Percentiles rank a stretch among this genome's conserved stretches.
Evolutionary conservation across 2,329 filamentous ascomycete species (phyloP).

Genomic region (Xylaria sp.): DNA sequence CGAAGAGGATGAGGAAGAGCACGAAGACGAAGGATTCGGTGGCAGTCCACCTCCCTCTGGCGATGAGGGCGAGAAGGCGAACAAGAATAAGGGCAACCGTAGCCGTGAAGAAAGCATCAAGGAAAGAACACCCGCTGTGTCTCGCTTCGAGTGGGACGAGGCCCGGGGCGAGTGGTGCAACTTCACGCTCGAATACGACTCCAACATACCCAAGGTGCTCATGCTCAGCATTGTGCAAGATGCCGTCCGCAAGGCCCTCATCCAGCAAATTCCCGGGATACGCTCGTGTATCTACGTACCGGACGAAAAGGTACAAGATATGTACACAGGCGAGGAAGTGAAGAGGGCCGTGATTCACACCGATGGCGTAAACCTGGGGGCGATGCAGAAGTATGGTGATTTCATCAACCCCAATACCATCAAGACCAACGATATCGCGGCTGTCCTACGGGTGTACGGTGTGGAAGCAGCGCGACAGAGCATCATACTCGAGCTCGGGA

Average conservation of each 20-base stretch:
- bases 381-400: conserved; percentile 89
- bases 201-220: conserved; percentile 85
- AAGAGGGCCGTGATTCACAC: conserved; percentile 75
- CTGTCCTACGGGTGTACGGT: conserved; percentile 86
- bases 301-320: conserved; percentile 65
- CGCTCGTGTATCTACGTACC: conserved; percentile 75
- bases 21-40: conserved; percentile 64
- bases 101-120: conserved; percentile 73
- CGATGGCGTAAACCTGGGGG: conserved; percentile 85
- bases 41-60: conserved; percentile 58
- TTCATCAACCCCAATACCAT: conserved; percentile 87
- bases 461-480: conserved; percentile 90
- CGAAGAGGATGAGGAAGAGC: conserved; percentile 69
- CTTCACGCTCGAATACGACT: conserved; percentile 85
- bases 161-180: conserved; percentile 77
- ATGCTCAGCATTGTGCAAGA: conserved; percentile 92
- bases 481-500: conserved; percentile 86
- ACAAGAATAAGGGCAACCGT: conserved; percentile 51
- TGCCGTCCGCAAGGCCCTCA: conserved; percentile 79
- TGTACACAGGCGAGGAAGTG: conserved; percentile 59
- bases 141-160: conserved; percentile 83
- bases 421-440: conserved; percentile 91
- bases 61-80: conserved; percentile 56
- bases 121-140: conserved; percentile 72
- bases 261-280: conserved; percentile 87